Conservation (phyloP, 1,284 basidiomycete genomes). For the Pseudozyma flocculosa region DNA sequence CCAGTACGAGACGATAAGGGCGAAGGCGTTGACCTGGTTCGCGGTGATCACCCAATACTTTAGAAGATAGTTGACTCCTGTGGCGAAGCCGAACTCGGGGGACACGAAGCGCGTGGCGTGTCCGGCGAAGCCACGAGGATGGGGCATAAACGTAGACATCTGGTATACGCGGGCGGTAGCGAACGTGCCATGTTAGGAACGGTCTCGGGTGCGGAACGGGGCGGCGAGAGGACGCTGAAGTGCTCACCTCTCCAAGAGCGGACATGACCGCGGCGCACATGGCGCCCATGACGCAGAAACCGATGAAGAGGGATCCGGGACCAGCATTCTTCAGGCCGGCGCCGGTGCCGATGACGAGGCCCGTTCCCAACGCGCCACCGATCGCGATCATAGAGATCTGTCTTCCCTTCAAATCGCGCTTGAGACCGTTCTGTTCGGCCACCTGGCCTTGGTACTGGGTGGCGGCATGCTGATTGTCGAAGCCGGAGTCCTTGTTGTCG, state of each 20-base stretch:
- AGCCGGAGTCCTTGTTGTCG: neutral
- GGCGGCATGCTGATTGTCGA: neutral
- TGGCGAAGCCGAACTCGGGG: constrained; percentile 59
- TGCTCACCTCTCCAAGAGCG: constrained; percentile 59
- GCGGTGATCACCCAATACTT: constrained; percentile 56
- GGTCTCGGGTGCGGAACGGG: too few relatives aligned
- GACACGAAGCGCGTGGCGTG: constrained; percentile 61
- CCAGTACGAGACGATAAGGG: constrained; percentile 42
- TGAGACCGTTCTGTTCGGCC: constrained; percentile 5
- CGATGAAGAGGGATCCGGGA: constrained; percentile 60
- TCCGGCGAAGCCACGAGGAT: constrained; percentile 58
- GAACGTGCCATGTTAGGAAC: too few relatives aligned
- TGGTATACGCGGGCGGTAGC: too few relatives aligned
- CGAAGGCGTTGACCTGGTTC: constrained; percentile 60
- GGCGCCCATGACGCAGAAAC: constrained; percentile 57
- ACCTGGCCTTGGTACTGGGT: neutral
- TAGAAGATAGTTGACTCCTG: constrained; percentile 42
- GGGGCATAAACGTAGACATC: constrained; percentile 61
- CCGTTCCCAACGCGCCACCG: constrained; percentile 61
- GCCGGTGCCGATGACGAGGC: constrained; percentile 71
- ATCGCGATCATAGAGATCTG: constrained; percentile 67
- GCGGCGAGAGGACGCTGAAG: too few relatives aligned
- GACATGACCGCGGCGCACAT: constrained; percentile 42
- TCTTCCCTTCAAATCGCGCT: constrained; percentile 61
- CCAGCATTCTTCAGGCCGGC: constrained; percentile 60